Base-by-base conservation (phyloP, 2,329 filamentous ascomycete genomes). In the Diaporthe sp. region DNA sequence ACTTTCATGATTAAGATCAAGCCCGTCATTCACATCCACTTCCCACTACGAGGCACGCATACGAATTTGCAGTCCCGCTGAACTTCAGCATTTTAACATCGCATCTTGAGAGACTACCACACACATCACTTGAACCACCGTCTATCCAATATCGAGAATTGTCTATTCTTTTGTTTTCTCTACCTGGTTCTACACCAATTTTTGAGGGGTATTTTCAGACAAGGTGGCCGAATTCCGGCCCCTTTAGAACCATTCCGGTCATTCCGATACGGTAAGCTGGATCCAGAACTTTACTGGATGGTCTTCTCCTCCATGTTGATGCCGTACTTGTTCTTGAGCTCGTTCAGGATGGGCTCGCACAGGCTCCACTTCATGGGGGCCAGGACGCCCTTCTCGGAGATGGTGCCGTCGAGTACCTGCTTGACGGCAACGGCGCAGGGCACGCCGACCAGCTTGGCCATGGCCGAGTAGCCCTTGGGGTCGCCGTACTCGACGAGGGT, bases 401-500 rank as follows among this genome's bases (percentile, higher is more conserved):
- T 91, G 4, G 91, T 94, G 25, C 94, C 94, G 83, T 95, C 89
- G 53, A 96, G 89, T 34, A 97, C 93, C 87, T 93, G 91, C 88
- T 94, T 90, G 77, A 95, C 94, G 60, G 95, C 95, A 74, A 94
- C 91, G 77, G 88, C 92, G 76, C 80, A 81, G 13, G 81, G 92
- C 6, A 95, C 88, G 82, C 94, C 94, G 73, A 97, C 95, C 58
- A 95, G 85, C 85, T 92, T 94, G 61, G 94, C 94, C 95, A 98
- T 98, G 79, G 94, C 92, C 5, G 90, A 93, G 87, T 96, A 97
- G 47, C 94, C 94, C 79, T 91, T 79, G 75, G 94, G 93, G 81
- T 92, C 92, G 83, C 95, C 95, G 85, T 97, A 96, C 83, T 97
- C 95, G 82, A 88, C 89, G 22, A 98, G 90, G 1, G 95, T 98